Conservation (phyloP, 192 early-diverging fungal genomes). For the Umbelopsis isabellina region DNA sequence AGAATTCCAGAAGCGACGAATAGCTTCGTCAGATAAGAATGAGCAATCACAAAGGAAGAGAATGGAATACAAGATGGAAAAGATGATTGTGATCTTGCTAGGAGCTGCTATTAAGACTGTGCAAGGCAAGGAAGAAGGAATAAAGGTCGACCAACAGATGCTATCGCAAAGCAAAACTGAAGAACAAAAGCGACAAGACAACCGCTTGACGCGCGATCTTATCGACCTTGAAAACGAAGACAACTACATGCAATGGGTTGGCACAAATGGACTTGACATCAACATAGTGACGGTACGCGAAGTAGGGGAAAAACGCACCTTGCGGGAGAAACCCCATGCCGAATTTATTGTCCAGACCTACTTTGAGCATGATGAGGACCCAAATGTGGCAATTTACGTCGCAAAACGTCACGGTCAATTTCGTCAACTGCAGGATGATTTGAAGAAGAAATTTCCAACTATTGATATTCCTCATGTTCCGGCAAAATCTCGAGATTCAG, state of each 20-base stretch:
- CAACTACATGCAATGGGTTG: conserved; percentile 21
- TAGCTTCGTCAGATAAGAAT: conserved; percentile 25
- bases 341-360: conserved; percentile 49
- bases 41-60: conserved; percentile 32
- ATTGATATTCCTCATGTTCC: conserved; percentile 51
- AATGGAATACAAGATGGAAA: conserved; percentile 40
- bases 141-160: conserved; percentile 18
- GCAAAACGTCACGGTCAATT: conserved; percentile 53
- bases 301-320: conserved; percentile 40
- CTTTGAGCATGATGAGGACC: conserved; percentile 25
- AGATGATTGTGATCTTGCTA: conserved; percentile 33
- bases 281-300: conserved; percentile 51
- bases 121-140: conserved; percentile 32
- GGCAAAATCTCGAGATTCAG: conserved; percentile 35
- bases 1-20: conserved; percentile 48
- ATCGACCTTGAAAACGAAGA: conserved; percentile 23
- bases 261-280: conserved; percentile 44
- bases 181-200: neutral
- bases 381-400: conserved; percentile 34
- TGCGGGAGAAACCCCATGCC: conserved; percentile 46
- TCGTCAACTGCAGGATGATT: conserved; percentile 41
- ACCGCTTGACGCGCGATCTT: neutral
- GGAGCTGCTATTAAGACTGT: conserved; percentile 36
- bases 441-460: conserved; percentile 48
- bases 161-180: neutral